A percentile compares a stretch with the other conserved stretches of the same genome.
Conservation (phyloP, 495 filamentous ascomycete species). For the Parathielavia appendiculata region DNA sequence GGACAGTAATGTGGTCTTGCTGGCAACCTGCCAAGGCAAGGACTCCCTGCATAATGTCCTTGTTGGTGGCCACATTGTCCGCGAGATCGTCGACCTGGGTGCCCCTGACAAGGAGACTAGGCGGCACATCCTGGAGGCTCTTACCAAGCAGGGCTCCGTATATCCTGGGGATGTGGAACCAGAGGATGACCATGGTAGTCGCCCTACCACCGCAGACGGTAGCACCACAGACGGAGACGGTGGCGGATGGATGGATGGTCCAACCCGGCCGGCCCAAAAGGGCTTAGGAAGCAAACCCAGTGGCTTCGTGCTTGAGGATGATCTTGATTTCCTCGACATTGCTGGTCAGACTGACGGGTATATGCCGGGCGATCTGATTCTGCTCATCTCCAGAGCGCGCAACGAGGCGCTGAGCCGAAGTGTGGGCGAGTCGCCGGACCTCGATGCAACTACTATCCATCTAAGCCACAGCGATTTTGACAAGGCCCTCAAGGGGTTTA, state of each 20-base stretch:
- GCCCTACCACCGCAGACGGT: slow-evolving; percentile 49
- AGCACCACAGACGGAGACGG: slow-evolving; percentile 46
- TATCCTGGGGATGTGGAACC: slow-evolving; percentile 36
- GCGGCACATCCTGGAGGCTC: slow-evolving; percentile 70
- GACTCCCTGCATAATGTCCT: slow-evolving; percentile 78
- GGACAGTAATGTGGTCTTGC: slow-evolving; percentile 73
- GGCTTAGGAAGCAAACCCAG: slow-evolving; percentile 37
- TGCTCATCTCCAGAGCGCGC: slow-evolving; percentile 79
- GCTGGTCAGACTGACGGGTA: slow-evolving; percentile 93
- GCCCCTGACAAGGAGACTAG: slow-evolving; percentile 92
- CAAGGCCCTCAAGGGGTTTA: slow-evolving; percentile 81
- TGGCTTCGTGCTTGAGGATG: slow-evolving; percentile 61
- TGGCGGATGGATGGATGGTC: slow-evolving; percentile 68
- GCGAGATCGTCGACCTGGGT: slow-evolving; percentile 77
- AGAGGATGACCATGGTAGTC: slow-evolving; percentile 41
- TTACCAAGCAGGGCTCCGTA: slow-evolving; percentile 47
- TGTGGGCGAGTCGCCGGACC: slow-evolving; percentile 40
- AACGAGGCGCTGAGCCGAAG: slow-evolving; percentile 86
- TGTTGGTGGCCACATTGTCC: slow-evolving; percentile 71
- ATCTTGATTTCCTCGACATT: slow-evolving; percentile 88
- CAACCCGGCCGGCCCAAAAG: slow-evolving; percentile 24
- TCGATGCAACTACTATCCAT: slow-evolving; percentile 41
- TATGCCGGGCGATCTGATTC: slow-evolving; percentile 88
- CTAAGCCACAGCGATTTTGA: slow-evolving; percentile 73
- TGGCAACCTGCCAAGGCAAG: slow-evolving; percentile 90